Percentiles rank a stretch among this genome's conserved stretches.
phyloP scores from a whole-genome alignment of 192 early-diverging fungal genomes.

The Backusella psychrophila region DNA sequence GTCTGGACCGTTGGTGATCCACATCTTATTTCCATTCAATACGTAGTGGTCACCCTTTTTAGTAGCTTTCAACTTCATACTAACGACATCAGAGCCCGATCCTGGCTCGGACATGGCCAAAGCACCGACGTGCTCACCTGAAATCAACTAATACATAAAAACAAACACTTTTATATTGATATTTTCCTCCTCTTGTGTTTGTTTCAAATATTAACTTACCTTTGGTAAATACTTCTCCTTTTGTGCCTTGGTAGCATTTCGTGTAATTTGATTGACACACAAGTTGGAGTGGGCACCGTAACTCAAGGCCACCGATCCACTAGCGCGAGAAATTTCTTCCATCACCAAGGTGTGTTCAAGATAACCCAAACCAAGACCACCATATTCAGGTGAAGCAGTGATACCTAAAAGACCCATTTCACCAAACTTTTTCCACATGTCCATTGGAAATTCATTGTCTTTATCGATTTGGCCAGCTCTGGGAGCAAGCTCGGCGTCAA shows the following conservation, averaged over 20 bases:
- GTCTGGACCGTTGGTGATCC: constrained; percentile 97
- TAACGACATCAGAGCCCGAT: constrained; percentile 90
- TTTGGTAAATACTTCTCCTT: constrained; percentile 89
- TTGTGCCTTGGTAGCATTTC: constrained; percentile 85
- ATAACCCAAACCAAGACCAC: constrained; percentile 88
- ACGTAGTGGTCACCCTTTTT: constrained; percentile 83
- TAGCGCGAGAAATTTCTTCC: constrained; percentile 91
- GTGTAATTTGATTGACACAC: constrained; percentile 94
- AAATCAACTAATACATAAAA: constrained; percentile 56
- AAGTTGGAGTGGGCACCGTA: constrained; percentile 98
- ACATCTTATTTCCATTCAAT: constrained; percentile 90
- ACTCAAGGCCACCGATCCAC: constrained; percentile 85
- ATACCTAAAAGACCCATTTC: constrained; percentile 94
- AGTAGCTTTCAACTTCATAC: constrained; percentile 83
- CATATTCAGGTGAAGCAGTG: constrained; percentile 84
- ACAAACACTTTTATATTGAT: not conserved
- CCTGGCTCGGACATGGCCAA: constrained; percentile 94
- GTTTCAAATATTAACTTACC: not conserved
- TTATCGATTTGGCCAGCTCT: constrained; percentile 81
- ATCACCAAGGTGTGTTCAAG: constrained; percentile 87
- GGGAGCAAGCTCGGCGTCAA: constrained; percentile 77
- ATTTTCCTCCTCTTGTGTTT: not conserved
- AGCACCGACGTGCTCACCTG: constrained; percentile 86
- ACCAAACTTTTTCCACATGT: constrained; percentile 97
- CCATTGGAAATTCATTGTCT: constrained; percentile 87